These are phyloP conservation scores for Fusarium sp. DNA, from an alignment of 2,329 filamentous ascomycete species.

Conservation along the genomic window DNA sequence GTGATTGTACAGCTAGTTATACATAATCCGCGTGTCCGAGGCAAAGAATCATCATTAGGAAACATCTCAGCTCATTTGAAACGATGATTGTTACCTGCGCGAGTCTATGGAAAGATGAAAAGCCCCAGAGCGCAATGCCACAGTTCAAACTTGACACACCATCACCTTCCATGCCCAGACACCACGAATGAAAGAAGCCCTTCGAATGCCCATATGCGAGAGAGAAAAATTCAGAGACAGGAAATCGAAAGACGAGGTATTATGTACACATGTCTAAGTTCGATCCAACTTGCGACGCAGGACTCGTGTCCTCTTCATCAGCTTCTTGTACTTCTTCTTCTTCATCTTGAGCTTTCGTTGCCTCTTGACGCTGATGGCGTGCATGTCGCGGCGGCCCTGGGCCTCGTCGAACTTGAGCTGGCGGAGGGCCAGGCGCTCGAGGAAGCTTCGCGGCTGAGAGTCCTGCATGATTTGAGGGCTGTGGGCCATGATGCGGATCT, in stretches of 20 bases:
- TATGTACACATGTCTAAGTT: constrained; percentile 56
- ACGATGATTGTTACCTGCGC: constrained; percentile 49
- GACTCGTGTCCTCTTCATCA: constrained; percentile 91
- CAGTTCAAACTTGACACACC: constrained; percentile 42
- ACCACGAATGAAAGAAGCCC: constrained; percentile 42
- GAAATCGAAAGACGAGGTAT: constrained; percentile 32
- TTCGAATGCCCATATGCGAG: constrained; percentile 41
- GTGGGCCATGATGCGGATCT: constrained; percentile 70
- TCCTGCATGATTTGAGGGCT: constrained; percentile 68
- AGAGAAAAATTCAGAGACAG: constrained; percentile 36
- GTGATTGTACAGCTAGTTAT: constrained; percentile 44
- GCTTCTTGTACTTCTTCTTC: constrained; percentile 99
- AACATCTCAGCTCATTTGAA: constrained; percentile 41
- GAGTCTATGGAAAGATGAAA: constrained; percentile 50
- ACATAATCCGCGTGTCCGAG: constrained; percentile 35
- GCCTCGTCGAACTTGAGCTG: constrained; percentile 69
- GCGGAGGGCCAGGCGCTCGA: constrained; percentile 75
- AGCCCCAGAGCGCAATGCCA: constrained; percentile 47
- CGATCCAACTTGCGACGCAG: constrained; percentile 85
- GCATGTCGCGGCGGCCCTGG: constrained; percentile 68
- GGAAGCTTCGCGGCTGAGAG: constrained; percentile 65
- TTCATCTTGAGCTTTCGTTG: constrained; percentile 98
- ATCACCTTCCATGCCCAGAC: constrained; percentile 49
- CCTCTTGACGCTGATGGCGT: constrained; percentile 89
- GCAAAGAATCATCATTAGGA: constrained; percentile 30